These are phyloP conservation scores for Lobosporangium transversale DNA, from an alignment of 192 early-diverging fungal species.

Conservation along the genomic window DNA sequence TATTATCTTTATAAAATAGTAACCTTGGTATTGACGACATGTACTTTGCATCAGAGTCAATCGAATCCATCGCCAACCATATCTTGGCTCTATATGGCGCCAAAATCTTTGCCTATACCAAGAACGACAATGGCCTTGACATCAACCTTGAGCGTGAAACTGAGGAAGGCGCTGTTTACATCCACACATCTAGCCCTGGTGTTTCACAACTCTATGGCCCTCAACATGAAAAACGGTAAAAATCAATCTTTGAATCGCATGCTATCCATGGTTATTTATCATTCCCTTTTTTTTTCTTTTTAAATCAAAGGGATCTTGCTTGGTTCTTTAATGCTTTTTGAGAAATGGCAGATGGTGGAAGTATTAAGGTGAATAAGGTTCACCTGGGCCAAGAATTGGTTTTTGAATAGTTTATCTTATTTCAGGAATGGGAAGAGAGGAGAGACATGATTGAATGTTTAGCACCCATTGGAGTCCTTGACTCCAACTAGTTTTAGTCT, in stretches of 20 bases:
- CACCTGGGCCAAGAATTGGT: too few species aligned
- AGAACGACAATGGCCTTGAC: conserved; percentile 80
- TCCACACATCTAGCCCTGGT: conserved; percentile 94
- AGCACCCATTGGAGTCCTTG: too few species aligned
- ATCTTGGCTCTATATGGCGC: conserved; percentile 97
- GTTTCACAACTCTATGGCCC: conserved; percentile 88
- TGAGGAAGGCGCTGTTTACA: conserved; percentile 92
- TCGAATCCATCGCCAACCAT: conserved; percentile 92
- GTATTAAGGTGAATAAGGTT: too few species aligned
- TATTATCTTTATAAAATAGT: conserved; percentile 49
- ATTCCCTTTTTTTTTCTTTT: background rate
- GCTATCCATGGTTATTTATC: background rate
- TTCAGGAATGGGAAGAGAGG: too few species aligned
- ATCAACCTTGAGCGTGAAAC: conserved; percentile 92
- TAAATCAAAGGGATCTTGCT: too few species aligned
- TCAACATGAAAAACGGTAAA: conserved; percentile 80
- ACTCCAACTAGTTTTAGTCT: too few species aligned
- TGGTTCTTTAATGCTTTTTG: background rate
- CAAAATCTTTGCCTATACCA: conserved; percentile 92
- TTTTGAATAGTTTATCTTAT: too few species aligned
- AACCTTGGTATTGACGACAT: conserved; percentile 98
- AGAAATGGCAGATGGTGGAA: background rate
- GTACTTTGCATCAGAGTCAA: conserved; percentile 93
- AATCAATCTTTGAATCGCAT: background rate
- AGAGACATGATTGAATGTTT: too few species aligned